phyloP scores from a whole-genome alignment of 306 rosid genomes.

The Cyamopsis tetragonoloba region DNA sequence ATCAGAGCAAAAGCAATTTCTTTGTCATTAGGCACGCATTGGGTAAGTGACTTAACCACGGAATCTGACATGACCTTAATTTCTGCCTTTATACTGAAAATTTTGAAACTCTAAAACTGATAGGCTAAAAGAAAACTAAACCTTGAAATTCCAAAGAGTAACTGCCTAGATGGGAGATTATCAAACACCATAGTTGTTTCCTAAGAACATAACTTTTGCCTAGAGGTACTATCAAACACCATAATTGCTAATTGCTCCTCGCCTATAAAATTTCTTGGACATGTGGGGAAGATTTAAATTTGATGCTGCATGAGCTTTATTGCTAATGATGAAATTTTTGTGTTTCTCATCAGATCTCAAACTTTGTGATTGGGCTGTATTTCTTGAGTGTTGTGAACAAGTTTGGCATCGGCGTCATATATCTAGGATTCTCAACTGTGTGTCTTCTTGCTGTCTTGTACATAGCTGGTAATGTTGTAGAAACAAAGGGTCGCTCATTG shows the following conservation, averaged over 20 bases:
- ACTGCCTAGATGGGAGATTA: too few species aligned
- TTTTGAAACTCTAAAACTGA: not conserved
- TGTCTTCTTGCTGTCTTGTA: slow-evolving; percentile 72
- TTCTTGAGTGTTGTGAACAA: slow-evolving; percentile 83
- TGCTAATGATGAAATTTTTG: slow-evolving; percentile 7
- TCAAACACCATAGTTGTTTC: too few species aligned
- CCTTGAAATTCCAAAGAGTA: too few species aligned
- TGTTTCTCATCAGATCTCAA: slow-evolving; percentile 52
- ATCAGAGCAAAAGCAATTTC: slow-evolving; percentile 90
- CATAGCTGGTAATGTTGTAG: slow-evolving; percentile 66
- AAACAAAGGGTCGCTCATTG: slow-evolving; percentile 85
- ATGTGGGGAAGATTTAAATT: not conserved
- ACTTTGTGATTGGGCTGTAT: slow-evolving; percentile 81
- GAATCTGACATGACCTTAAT: not conserved
- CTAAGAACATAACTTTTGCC: too few species aligned
- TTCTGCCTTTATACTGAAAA: not conserved
- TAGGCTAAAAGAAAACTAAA: not conserved
- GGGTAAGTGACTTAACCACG: slow-evolving; percentile 50
- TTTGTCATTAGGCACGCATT: slow-evolving; percentile 80
- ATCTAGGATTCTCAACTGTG: slow-evolving; percentile 60
- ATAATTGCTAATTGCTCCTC: too few species aligned
- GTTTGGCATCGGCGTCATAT: slow-evolving; percentile 69
- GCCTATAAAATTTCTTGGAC: not conserved
- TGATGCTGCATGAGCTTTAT: not conserved
- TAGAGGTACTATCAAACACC: too few species aligned